phyloP scores from a whole-genome alignment of 768 basidiomycete genomes.

The Xerocomellus chrysenteron region DNA sequence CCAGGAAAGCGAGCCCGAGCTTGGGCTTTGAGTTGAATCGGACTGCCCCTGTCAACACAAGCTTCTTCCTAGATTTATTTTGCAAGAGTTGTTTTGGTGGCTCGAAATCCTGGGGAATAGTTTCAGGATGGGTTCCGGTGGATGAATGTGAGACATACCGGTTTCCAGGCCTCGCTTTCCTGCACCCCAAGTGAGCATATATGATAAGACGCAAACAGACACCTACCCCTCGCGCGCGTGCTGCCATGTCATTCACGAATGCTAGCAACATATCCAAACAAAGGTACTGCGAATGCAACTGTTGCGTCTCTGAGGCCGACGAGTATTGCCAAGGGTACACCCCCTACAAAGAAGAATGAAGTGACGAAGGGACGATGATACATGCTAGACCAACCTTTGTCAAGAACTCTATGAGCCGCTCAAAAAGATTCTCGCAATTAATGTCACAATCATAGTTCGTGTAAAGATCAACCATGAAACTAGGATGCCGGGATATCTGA shows the following conservation, averaged over 20 bases:
- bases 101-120: constrained; percentile 47
- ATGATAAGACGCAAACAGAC: not conserved
- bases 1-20: constrained; percentile 82
- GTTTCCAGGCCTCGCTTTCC: constrained; percentile 58
- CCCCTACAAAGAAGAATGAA: constrained; percentile 46
- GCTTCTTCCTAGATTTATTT: constrained; percentile 81
- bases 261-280: constrained; percentile 86
- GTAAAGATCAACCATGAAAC: constrained; percentile 95
- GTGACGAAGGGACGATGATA: not conserved
- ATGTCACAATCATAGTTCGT: constrained; percentile 96
- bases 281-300: constrained; percentile 78
- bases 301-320: constrained; percentile 58
- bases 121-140: not conserved
- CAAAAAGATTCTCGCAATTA: constrained; percentile 95
- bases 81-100: constrained; percentile 56
- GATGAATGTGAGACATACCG: constrained; percentile 41
- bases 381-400: constrained; percentile 59
- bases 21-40: constrained; percentile 95
- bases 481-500: constrained; percentile 77
- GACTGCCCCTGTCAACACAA: constrained; percentile 78
- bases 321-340: constrained; percentile 71
- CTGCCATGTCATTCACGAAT: constrained; percentile 87
- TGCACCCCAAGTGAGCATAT: constrained; percentile 24
- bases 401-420: constrained; percentile 82
- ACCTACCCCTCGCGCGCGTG: constrained; percentile 53